A percentile compares a stretch with the other conserved stretches of the same genome.
Evolutionary conservation across 2,329 filamentous ascomycete genomes (phyloP).

Genomic region (Exophiala sp.): DNA sequence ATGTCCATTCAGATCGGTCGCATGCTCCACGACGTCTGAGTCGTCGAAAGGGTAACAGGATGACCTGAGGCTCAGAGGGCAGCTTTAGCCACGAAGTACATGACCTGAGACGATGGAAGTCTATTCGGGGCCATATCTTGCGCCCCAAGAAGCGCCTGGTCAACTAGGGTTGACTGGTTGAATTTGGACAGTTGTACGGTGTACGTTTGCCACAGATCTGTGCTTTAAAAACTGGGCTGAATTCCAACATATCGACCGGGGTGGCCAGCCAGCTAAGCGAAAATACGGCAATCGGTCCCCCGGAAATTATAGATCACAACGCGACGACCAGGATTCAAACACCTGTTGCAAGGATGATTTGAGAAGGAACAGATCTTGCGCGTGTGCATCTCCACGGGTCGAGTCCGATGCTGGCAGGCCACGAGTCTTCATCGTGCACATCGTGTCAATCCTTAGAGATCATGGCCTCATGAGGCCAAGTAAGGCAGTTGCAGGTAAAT

Average conservation of each 20-base stretch:
- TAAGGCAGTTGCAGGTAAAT: background rate
- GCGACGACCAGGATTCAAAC: background rate
- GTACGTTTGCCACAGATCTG: background rate
- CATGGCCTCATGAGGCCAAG: background rate
- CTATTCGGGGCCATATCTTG: too few species aligned
- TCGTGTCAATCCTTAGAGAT: background rate
- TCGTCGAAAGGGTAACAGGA: background rate
- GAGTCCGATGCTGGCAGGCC: background rate
- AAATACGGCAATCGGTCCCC: background rate
- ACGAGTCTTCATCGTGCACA: background rate
- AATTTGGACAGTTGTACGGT: background rate
- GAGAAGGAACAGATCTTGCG: background rate
- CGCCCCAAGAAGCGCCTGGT: too few species aligned
- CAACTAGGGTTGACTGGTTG: too few species aligned
- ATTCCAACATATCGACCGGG: background rate
- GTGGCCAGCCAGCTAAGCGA: background rate
- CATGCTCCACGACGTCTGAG: background rate
- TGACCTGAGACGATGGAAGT: too few species aligned
- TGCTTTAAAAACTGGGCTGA: background rate
- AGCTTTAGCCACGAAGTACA: too few species aligned
- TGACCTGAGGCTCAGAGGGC: too few species aligned
- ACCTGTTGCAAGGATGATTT: background rate
- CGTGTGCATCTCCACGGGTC: background rate
- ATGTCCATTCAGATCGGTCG: conserved; percentile 7
- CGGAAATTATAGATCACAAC: background rate